Evolutionary conservation across 768 basidiomycete genomes (phyloP), one percentile per base, ranked within the genome.

Genomic region (Serendipita vermifera): DNA sequence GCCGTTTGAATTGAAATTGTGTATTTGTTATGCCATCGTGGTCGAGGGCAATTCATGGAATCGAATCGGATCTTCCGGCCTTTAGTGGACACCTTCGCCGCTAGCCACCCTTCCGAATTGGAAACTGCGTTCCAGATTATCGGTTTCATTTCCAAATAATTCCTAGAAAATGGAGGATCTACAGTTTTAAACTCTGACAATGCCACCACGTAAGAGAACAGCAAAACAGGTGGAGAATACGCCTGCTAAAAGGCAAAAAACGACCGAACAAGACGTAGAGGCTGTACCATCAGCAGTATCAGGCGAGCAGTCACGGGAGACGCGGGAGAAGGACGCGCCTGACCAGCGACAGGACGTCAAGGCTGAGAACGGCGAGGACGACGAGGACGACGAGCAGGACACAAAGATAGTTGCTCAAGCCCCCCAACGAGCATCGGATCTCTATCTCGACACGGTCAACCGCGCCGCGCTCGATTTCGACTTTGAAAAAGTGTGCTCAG

Each of bases 401-500:
- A 62, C 59, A 33, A 62, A 63, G 31, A 61, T 63, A 5, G 68
- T 67, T 40, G 67, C 67, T 22, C 66, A 67, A 24, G 66, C 68
- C 27, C 61, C 67, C 41, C 38, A 62, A 24, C 56, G 60, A 13
- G 62, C 87, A 33, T 86, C 88, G 55, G 92, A 97, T 69, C 75
- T 96, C 63, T 96, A 96, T 68, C 81, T 97, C 55, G 92, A 97
- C 72, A 96, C 92, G 58, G 92, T 98, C 61, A 91, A 96, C 68
- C 79, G 96, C 59, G 80, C 78, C 43, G 75, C 81, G 40, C 80
- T 99, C 57, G 96, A 99, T 70, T 99, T 99, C 71, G 96, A 99
- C 71, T 99, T 99, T 64, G 96, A 99, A 72, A 92, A 94, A 75
- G 80, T 98, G 26, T 99, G 96, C 75, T 97, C 94, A 6, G 89